Base-by-base conservation (phyloP, 2,329 filamentous ascomycete genomes). In the Coniosporium tulheliwenetii region DNA sequence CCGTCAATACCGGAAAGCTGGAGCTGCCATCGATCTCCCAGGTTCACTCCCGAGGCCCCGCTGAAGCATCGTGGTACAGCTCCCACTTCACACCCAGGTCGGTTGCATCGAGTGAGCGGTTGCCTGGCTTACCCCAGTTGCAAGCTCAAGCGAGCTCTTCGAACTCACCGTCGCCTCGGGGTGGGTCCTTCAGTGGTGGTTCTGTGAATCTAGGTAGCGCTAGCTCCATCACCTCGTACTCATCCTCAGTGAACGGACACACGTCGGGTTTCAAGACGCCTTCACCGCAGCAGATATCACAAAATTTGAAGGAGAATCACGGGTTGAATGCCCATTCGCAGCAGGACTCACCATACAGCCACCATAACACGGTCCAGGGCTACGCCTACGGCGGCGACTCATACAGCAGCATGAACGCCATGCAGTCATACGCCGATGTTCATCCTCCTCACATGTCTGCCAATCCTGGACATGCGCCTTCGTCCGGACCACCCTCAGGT, bases 11-110 rank as follows among this genome's bases (percentile, higher is more conserved):
- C 83, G 84, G 76, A 80, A 91, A 87, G 72, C 85, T 93, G 85
- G 85, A 87, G 83, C 78, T 87, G 64, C 82, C 84, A 67, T 83
- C 83, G 67, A 81, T 86, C 59, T 81, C 81, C 58, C 79, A 84
- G 70, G 76, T 83, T 69, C 79, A 84, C 66, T 76, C 79, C 74
- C 79, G 82, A 76, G 80, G 79, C 69, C 71, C 73, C 58, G 71
- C 74, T 64, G 80, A 87, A 65, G 70, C 70, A 50, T 63, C 67
- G 61, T 85, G 77, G 65, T 82, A 79, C 65, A 79, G 77, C 64
- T 67, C 71, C 58, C 73, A 80, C 65, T 72, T 75, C 57, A 61
- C 67, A 49, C 74, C 80, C 60, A 74, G 75, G 60, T 67, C 71
- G 53, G 62, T 76, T 58, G 66, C 77, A 63, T 81, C 81, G 69